Conservation (phyloP, 2,329 filamentous ascomycete genomes). For the Tricladium varicosporioides region DNA sequence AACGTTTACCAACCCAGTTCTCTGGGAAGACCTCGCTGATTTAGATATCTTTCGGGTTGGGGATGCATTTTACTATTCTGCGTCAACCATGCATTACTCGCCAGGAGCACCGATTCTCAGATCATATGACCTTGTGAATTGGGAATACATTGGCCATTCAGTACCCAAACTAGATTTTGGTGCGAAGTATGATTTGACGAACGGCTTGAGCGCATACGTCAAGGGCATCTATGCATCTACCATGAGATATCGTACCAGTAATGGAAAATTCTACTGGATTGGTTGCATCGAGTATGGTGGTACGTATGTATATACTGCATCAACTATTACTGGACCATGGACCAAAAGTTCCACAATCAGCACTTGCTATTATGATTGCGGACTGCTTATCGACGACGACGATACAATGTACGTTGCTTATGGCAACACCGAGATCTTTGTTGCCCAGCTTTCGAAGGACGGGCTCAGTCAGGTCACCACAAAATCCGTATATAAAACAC, state of each 20-base stretch:
- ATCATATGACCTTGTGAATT: constrained; percentile 42
- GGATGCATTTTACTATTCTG: constrained; percentile 46
- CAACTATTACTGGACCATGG: constrained; percentile 43
- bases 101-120: constrained; percentile 44
- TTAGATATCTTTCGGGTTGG: constrained; percentile 50
- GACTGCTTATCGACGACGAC: constrained; percentile 54
- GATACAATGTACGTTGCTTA: constrained; percentile 58
- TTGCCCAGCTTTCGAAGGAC: constrained; percentile 50
- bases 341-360: constrained; percentile 35
- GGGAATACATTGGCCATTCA: constrained; percentile 26
- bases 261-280: constrained; percentile 53
- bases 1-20: constrained; percentile 45
- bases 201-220: constrained; percentile 44
- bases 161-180: constrained; percentile 39
- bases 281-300: constrained; percentile 50
- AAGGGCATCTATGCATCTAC: constrained; percentile 56
- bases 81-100: constrained; percentile 44
- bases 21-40: constrained; percentile 55
- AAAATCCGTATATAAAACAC: constrained; percentile 43
- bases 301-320: constrained; percentile 53
- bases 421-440: constrained; percentile 45
- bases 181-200: constrained; percentile 44
- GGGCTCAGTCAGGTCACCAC: constrained; percentile 44
- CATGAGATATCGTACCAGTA: constrained; percentile 48
- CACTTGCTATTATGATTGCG: constrained; percentile 55